A percentile compares a stretch with the other conserved stretches of the same genome.
phyloP scores from a whole-genome alignment of 805 yeast species.

The Candida andamanensis region DNA sequence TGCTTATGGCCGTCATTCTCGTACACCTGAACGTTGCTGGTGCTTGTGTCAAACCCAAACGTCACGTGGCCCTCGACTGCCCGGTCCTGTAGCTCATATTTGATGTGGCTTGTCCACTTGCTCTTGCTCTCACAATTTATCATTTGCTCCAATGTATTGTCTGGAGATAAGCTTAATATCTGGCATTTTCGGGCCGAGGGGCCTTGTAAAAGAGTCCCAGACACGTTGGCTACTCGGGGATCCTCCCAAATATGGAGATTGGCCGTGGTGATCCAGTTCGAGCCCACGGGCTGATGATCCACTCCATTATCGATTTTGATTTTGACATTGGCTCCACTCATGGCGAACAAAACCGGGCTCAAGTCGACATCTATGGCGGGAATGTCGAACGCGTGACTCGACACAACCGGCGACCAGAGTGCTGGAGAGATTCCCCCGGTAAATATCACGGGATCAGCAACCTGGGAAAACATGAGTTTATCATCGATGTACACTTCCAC shows the following conservation, averaged over 20 bases:
- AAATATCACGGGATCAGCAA: constrained; percentile 70
- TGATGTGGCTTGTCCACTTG: constrained; percentile 28
- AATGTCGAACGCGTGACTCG: constrained; percentile 68
- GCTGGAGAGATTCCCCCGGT: constrained; percentile 82
- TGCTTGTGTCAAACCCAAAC: too few species aligned
- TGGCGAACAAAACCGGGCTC: constrained; percentile 61
- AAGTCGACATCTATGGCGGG: constrained; percentile 67
- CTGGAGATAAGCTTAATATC: background rate
- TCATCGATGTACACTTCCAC: constrained; percentile 60
- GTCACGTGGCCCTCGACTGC: too few species aligned
- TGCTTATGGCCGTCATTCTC: constrained; percentile 37
- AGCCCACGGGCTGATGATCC: constrained; percentile 26
- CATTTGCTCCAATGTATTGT: constrained; percentile 23
- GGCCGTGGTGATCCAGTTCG: constrained; percentile 60
- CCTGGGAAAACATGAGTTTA: constrained; percentile 50
- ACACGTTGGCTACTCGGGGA: constrained; percentile 36
- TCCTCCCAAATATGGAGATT: constrained; percentile 53
- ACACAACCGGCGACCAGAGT: constrained; percentile 78
- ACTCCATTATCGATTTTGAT: constrained; percentile 52
- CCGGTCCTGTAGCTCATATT: constrained; percentile 36
- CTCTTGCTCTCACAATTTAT: constrained; percentile 31
- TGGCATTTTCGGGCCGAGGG: constrained; percentile 3
- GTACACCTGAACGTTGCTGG: constrained; percentile 36
- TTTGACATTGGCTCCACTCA: constrained; percentile 33
- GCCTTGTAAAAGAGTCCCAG: background rate